A percentile compares a stretch with the other conserved stretches of the same genome.
Conservation (phyloP, 1,284 basidiomycete species). For the Anthracocystis panici-leucophaei region DNA sequence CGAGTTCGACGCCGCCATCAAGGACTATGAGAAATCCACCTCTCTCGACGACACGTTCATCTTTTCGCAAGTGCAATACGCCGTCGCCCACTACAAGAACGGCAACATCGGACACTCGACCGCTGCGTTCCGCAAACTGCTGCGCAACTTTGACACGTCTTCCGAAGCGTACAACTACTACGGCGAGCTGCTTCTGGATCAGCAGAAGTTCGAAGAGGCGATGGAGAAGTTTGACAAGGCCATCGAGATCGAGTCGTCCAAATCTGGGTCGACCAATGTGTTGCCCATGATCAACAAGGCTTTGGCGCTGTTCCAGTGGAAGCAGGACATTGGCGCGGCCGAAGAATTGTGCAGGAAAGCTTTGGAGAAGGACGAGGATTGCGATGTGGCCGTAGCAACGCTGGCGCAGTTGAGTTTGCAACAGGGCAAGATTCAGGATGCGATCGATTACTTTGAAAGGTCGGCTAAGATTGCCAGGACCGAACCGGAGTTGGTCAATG, state of each 20-base stretch:
- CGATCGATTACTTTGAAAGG: constrained; percentile 87
- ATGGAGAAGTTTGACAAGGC: constrained; percentile 95
- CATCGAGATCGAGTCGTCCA: constrained; percentile 83
- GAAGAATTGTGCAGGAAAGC: constrained; percentile 90
- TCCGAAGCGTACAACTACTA: constrained; percentile 74
- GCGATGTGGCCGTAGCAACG: constrained; percentile 95
- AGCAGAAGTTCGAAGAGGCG: constrained; percentile 88
- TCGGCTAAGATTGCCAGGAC: constrained; percentile 88
- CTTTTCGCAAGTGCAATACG: constrained; percentile 95
- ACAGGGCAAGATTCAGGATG: constrained; percentile 87
- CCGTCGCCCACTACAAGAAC: constrained; percentile 95
- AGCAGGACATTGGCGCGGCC: constrained; percentile 85
- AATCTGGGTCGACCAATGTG: constrained; percentile 58
- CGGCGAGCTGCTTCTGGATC: constrained; percentile 94
- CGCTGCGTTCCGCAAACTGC: constrained; percentile 80
- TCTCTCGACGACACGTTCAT: constrained; percentile 86
- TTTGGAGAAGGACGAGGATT: constrained; percentile 83
- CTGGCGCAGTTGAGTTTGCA: constrained; percentile 93
- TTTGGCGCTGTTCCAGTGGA: constrained; percentile 94
- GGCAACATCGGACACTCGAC: constrained; percentile 83
- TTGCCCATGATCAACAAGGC: constrained; percentile 95
- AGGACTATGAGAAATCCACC: constrained; percentile 90
- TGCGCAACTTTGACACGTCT: constrained; percentile 59
- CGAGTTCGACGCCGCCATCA: constrained; percentile 85
- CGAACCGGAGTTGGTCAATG: constrained; percentile 88